Percentiles rank a stretch among this genome's conserved stretches.
phyloP scores from a whole-genome alignment of 2,329 filamentous ascomycete genomes.

The Fusarium musae region DNA sequence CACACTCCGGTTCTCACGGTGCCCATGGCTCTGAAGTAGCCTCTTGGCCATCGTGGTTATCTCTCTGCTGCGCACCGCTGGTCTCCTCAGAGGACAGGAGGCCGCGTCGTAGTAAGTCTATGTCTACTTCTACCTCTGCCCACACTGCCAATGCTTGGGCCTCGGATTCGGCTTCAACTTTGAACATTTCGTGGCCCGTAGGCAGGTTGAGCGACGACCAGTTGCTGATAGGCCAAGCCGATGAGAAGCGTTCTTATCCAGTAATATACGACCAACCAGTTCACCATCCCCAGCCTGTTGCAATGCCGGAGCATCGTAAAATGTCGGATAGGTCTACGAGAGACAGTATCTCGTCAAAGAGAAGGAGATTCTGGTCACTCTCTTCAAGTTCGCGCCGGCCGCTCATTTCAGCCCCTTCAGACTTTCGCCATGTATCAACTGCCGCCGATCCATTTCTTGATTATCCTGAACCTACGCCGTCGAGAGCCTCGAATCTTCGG shows the following conservation, averaged over 20 bases:
- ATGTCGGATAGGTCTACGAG: conserved; percentile 45
- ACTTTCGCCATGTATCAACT: conserved; percentile 69
- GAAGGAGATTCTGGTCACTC: conserved; percentile 58
- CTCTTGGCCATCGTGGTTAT: conserved; percentile 59
- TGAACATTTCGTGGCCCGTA: conserved; percentile 44
- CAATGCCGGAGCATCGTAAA: conserved; percentile 35
- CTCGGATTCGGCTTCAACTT: conserved; percentile 37
- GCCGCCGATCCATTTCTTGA: conserved; percentile 55
- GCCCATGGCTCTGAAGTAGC: conserved; percentile 54
- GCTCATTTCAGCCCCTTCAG: conserved; percentile 67
- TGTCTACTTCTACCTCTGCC: conserved; percentile 39
- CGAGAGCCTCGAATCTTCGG: conserved; percentile 37
- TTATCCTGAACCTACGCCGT: conserved; percentile 33
- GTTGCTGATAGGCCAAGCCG: conserved; percentile 48
- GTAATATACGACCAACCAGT: conserved; percentile 46
- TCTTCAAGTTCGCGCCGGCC: conserved; percentile 59
- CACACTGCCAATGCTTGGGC: conserved; percentile 28
- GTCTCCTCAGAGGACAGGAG: conserved; percentile 54
- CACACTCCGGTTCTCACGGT: conserved; percentile 55
- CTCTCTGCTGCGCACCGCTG: conserved; percentile 58
- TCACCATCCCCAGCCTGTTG: conserved; percentile 45
- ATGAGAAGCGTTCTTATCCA: conserved; percentile 44
- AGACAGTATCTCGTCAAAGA: conserved; percentile 58
- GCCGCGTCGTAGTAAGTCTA: conserved; percentile 53
- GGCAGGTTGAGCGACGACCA: conserved; percentile 43